These are phyloP conservation scores for Beta lomatogona DNA, from an alignment of 179 eudicot species.

Conservation along the genomic window DNA sequence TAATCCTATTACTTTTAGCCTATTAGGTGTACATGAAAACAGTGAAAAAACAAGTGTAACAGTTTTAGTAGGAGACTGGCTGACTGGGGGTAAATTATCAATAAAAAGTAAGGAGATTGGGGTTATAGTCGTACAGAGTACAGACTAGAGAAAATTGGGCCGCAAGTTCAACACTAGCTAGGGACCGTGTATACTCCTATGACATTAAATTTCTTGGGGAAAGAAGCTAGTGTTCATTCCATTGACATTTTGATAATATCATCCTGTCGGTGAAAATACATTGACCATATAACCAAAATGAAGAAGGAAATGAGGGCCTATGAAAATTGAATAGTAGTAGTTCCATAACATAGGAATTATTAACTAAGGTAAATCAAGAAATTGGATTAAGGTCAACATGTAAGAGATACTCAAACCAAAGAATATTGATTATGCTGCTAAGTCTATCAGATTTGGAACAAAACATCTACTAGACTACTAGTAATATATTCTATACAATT, in stretches of 20 bases:
- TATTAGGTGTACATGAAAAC: no score
- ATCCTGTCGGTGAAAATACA: constrained; percentile 17
- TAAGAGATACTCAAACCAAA: neutral
- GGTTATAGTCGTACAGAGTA: no score
- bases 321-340: neutral
- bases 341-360: neutral
- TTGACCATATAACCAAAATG: neutral
- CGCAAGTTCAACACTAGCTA: neutral
- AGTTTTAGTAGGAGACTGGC: no score
- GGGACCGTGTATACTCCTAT: neutral
- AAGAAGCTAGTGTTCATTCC: neutral
- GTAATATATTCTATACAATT: neutral
- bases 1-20: no score
- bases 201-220: neutral
- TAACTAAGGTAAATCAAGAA: neutral
- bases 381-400: constrained; percentile 3
- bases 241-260: no score
- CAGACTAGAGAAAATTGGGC: neutral
- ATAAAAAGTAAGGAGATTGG: no score
- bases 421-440: constrained; percentile 2
- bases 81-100: no score
- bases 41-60: no score
- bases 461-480: neutral
- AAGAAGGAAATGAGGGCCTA: neutral
- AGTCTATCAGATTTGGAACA: neutral